phyloP scores from a whole-genome alignment of 257 asterid species.

The Misopates orontium region DNA sequence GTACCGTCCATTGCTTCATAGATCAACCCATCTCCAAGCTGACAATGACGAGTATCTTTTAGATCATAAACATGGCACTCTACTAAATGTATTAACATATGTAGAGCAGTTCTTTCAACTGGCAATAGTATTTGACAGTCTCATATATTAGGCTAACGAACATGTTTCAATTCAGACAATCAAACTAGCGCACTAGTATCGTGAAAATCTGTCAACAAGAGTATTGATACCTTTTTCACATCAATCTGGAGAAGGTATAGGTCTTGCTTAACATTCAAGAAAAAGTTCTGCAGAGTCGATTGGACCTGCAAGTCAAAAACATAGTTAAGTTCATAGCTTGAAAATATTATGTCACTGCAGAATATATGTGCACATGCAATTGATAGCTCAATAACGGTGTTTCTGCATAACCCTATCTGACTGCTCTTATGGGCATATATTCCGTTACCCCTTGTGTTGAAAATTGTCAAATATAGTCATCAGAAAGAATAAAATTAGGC shows the following conservation, averaged over 20 bases:
- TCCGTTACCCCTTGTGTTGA: background rate
- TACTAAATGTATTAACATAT: background rate
- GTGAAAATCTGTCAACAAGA: background rate
- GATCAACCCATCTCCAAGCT: conserved; percentile 82
- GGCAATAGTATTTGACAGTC: conserved; percentile 1
- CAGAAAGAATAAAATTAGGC: too few species aligned
- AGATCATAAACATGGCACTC: conserved; percentile 14
- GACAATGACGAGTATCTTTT: conserved; percentile 27
- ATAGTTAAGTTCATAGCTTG: background rate
- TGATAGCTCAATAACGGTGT: too few species aligned
- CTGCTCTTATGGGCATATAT: too few species aligned
- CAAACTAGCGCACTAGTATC: background rate
- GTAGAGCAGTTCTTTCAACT: background rate
- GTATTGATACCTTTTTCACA: conserved; percentile 51
- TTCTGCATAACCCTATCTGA: too few species aligned
- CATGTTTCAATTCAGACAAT: conserved; percentile 4
- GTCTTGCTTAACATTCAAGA: conserved; percentile 51
- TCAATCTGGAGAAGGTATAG: conserved; percentile 74
- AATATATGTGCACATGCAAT: too few species aligned
- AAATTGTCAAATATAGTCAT: too few species aligned
- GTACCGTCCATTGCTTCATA: conserved; percentile 67
- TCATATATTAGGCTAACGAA: background rate
- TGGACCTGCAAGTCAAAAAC: conserved; percentile 57
- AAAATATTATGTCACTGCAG: background rate
- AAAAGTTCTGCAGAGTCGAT: conserved; percentile 61